phyloP scores from a whole-genome alignment of 2,329 filamentous ascomycete genomes.

The Xylariaceae sp. region DNA sequence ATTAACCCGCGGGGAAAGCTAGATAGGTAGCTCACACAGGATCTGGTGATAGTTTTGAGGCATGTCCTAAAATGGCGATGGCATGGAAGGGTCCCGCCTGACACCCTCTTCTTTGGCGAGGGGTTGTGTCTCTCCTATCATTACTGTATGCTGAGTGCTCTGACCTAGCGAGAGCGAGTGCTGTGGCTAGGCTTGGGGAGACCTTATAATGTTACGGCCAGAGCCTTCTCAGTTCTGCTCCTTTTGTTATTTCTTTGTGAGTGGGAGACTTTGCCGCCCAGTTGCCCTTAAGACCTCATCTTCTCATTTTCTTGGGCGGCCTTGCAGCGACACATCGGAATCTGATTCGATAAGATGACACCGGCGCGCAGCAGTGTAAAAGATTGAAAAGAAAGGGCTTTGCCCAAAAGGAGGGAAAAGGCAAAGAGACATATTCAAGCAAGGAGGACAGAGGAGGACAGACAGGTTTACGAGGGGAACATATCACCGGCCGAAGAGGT shows the following conservation, averaged over 20 bases:
- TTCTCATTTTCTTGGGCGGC: too few relatives aligned
- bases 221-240: too few relatives aligned
- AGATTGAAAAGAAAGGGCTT: not conserved
- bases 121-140: slow-evolving; percentile 9
- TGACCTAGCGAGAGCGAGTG: not conserved
- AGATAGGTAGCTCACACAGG: not conserved
- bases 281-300: too few relatives aligned
- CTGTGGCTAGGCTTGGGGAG: not conserved
- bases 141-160: slow-evolving; percentile 2
- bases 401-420: not conserved
- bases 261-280: not conserved
- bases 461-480: not conserved
- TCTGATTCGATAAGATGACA: not conserved
- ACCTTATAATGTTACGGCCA: too few relatives aligned
- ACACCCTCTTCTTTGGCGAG: slow-evolving; percentile 17
- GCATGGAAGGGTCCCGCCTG: slow-evolving; percentile 15
- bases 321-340: too few relatives aligned
- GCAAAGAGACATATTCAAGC: not conserved
- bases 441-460: not conserved
- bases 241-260: slow-evolving; percentile 7
- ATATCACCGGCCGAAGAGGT: not conserved
- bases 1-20: slow-evolving; percentile 7
- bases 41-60: slow-evolving; percentile 2
- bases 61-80: slow-evolving; percentile 14
- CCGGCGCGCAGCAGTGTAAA: not conserved